Conservation (phyloP, 2,329 filamentous ascomycete genomes). For the Pseudocercospora ulei region DNA sequence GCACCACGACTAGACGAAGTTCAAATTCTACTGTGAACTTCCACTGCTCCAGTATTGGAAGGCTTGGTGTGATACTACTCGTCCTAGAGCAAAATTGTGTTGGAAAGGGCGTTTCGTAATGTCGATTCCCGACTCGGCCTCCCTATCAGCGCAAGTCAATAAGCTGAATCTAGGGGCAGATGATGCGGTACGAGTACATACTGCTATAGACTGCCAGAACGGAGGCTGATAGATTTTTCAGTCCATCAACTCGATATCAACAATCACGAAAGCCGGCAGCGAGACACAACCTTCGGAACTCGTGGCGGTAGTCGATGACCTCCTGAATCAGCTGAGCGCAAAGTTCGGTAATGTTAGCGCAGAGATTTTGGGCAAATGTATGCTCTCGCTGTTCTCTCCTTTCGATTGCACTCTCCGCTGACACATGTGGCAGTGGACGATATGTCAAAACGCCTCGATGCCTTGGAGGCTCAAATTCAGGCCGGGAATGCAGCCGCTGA, state of each 20-base stretch:
- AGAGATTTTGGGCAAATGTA: slow-evolving; percentile 83
- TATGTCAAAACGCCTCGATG: slow-evolving; percentile 79
- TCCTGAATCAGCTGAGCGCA: slow-evolving; percentile 70
- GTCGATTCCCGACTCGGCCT: slow-evolving; percentile 20
- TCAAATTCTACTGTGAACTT: no score
- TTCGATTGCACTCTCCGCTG: neutral
- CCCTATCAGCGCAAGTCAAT: slow-evolving; percentile 26
- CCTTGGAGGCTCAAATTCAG: slow-evolving; percentile 63
- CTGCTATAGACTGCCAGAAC: no score
- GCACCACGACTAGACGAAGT: neutral
- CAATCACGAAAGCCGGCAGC: neutral
- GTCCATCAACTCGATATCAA: neutral
- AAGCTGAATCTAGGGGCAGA: slow-evolving; percentile 20
- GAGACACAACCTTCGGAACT: slow-evolving; percentile 53
- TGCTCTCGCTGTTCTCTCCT: slow-evolving; percentile 31
- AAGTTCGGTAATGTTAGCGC: slow-evolving; percentile 79
- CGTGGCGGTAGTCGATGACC: slow-evolving; percentile 71
- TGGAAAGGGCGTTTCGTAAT: slow-evolving; percentile 5
- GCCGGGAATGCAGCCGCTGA: slow-evolving; percentile 40
- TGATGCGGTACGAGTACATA: neutral
- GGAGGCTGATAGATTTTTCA: no score
- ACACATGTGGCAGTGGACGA: slow-evolving; percentile 64
- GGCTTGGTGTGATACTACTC: no score
- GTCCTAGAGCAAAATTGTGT: no score
- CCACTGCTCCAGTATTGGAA: no score